Percentiles rank a stretch among this genome's conserved stretches.
Conservation (phyloP, 306 rosid genomes). For the Cucurbita moschata region DNA sequence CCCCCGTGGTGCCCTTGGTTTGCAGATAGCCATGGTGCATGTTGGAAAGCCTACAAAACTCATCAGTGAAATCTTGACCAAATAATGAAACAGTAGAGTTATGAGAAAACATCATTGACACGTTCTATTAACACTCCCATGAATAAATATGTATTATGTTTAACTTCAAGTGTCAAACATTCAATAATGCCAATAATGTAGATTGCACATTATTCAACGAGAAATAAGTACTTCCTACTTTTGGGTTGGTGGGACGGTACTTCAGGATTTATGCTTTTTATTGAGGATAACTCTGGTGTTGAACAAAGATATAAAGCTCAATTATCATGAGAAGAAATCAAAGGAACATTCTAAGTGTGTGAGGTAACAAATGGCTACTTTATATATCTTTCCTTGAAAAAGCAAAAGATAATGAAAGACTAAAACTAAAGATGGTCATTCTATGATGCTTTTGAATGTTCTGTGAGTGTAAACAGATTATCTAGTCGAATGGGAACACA, state of each 20-base stretch:
- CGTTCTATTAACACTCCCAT: background rate
- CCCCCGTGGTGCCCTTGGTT: background rate
- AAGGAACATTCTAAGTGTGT: background rate
- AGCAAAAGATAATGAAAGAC: background rate
- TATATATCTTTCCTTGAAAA: background rate
- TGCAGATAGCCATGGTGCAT: slow-evolving; percentile 3
- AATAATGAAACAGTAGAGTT: background rate
- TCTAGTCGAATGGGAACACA: background rate
- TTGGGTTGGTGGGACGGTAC: background rate
- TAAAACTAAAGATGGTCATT: background rate
- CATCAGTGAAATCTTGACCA: background rate
- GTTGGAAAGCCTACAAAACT: background rate
- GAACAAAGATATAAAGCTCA: background rate
- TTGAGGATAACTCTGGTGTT: background rate
- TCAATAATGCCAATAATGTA: background rate
- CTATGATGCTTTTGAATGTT: background rate
- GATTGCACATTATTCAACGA: background rate
- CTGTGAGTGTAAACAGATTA: background rate
- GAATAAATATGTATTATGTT: background rate
- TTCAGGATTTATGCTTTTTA: background rate
- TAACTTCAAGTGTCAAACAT: background rate
- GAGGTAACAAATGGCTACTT: background rate
- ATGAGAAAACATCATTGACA: background rate
- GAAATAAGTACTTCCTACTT: background rate
- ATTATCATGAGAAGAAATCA: background rate